These are phyloP conservation scores for Shiraia bambusicola DNA, from an alignment of 2,329 filamentous ascomycete genomes.

Conservation along the genomic window DNA sequence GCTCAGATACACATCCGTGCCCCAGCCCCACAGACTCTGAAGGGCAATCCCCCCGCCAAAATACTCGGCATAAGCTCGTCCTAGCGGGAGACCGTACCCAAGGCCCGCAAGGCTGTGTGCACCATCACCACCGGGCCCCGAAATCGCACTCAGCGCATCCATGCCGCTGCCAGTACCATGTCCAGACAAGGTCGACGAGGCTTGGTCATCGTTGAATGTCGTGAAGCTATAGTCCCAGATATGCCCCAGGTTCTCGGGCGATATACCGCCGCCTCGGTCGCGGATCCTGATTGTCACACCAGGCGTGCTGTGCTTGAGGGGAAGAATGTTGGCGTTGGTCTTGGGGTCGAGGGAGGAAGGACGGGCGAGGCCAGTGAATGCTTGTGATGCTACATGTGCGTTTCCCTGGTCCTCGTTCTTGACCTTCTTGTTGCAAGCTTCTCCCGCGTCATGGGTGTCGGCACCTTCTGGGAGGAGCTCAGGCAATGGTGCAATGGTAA, in stretches of 20 bases:
- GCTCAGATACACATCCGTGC: constrained; percentile 67
- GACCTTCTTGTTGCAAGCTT: constrained; percentile 12
- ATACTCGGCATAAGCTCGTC: constrained; percentile 93
- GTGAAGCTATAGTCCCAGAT: constrained; percentile 99
- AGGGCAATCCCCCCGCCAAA: constrained; percentile 94
- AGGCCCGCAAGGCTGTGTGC: constrained; percentile 83
- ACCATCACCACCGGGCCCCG: constrained; percentile 67
- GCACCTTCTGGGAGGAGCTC: constrained; percentile 44
- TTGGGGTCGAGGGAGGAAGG: constrained; percentile 17
- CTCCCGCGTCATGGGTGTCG: constrained; percentile 11
- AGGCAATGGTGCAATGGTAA: constrained; percentile 80
- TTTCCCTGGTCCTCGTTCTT: constrained; percentile 38
- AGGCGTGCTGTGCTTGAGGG: constrained; percentile 59
- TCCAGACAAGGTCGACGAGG: constrained; percentile 48
- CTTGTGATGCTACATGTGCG: constrained; percentile 32
- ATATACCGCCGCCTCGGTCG: constrained; percentile 91
- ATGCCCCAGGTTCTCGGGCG: constrained; percentile 76
- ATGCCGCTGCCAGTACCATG: constrained; percentile 42
- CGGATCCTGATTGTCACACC: constrained; percentile 94
- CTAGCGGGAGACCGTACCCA: constrained; percentile 88
- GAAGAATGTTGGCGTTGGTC: constrained; percentile 44
- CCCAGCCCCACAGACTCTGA: constrained; percentile 97
- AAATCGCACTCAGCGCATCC: constrained; percentile 75
- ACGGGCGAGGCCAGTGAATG: constrained; percentile 34
- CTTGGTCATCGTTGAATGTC: constrained; percentile 75